Base-by-base conservation (phyloP, 768 basidiomycete species). In the Collybia sp. region DNA sequence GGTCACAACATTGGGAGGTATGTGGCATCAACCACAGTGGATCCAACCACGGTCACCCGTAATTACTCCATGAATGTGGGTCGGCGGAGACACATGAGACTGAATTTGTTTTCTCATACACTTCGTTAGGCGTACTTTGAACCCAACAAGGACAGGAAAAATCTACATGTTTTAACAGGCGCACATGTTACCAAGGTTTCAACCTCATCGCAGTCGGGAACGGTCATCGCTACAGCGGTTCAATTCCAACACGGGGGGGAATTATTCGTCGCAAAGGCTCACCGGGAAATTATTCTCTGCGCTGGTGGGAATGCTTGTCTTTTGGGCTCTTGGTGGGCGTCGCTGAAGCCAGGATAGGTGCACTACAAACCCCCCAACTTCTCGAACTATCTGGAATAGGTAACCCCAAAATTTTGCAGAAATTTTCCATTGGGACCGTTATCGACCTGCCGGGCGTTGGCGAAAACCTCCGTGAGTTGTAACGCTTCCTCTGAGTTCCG, bases 91-190 rank as follows among this genome's bases (percentile, higher is more conserved):
- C 33, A 34, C 15, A n/a, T 34, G 15, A 10, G 15, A 10, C 33
- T 15, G 11, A 10, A 10, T 10, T 34, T 10, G 33, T 15, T 34
- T 15, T n/a, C 33, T 34, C 33, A 15, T 34, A 34, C 15, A 34
- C 10, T 34, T 10, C 15, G 15, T 10, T 15, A 34, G 15, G 11
- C 15, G 15, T 10, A 10, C 10, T 34, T 34, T 15, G 10, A n/a
- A n/a, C n/a, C n/a, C n/a, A n/a, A n/a, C n/a, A n/a, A n/a, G n/a
- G n/a, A n/a, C n/a, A n/a, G n/a, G 15, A 34, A 34, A 30, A 69
- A 67, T 47, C 49, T 68, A 1, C 45, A 48, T 12, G 58, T 66
- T 5, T 49, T 68, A n/a, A 55, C 59, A n/a, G 33, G 33, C 33
- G 33, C 33, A 10, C 33, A 34, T 15, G 15, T 34, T 34, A 34